Evolutionary conservation across 768 basidiomycete species (phyloP).

Genomic region (Gloeophyllum trabeum): DNA sequence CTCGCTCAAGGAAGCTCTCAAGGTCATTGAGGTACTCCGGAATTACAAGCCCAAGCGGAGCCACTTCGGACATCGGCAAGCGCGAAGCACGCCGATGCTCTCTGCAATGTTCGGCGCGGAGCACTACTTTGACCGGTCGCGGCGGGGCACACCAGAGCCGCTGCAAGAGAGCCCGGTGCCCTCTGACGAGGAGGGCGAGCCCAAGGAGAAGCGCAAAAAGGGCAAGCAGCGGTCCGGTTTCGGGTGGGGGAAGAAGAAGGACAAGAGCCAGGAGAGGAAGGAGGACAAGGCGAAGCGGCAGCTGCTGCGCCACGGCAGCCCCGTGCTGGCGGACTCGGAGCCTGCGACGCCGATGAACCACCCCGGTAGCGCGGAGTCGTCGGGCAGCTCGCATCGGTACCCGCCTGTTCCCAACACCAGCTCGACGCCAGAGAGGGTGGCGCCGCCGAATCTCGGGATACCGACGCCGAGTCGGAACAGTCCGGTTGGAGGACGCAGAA

Average conservation of each 20-base stretch:
- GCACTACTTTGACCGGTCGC: slow-evolving; percentile 22
- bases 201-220: slow-evolving; percentile 5
- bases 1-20: slow-evolving; percentile 38
- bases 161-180: slow-evolving; percentile 15
- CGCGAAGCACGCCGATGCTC: slow-evolving; percentile 34
- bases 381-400: slow-evolving; percentile 23
- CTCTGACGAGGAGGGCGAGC: slow-evolving; percentile 19
- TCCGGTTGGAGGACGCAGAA: not conserved
- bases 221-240: slow-evolving; percentile 8
- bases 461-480: not conserved
- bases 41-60: slow-evolving; percentile 44
- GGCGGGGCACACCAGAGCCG: slow-evolving; percentile 7
- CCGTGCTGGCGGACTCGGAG: slow-evolving; percentile 8
- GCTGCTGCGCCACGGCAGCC: not conserved
- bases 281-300: not conserved
- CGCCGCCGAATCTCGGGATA: not conserved
- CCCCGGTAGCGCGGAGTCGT: not conserved
- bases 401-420: slow-evolving; percentile 19
- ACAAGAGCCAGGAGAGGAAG: slow-evolving; percentile 14
- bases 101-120: slow-evolving; percentile 30
- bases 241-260: slow-evolving; percentile 11
- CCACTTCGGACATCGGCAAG: slow-evolving; percentile 13
- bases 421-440: not conserved
- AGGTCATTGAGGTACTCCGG: slow-evolving; percentile 56
- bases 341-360: slow-evolving; percentile 1